These are phyloP conservation scores for Pseudofabraea citricarpa DNA, from an alignment of 2,329 filamentous ascomycete species.

Conservation along the genomic window DNA sequence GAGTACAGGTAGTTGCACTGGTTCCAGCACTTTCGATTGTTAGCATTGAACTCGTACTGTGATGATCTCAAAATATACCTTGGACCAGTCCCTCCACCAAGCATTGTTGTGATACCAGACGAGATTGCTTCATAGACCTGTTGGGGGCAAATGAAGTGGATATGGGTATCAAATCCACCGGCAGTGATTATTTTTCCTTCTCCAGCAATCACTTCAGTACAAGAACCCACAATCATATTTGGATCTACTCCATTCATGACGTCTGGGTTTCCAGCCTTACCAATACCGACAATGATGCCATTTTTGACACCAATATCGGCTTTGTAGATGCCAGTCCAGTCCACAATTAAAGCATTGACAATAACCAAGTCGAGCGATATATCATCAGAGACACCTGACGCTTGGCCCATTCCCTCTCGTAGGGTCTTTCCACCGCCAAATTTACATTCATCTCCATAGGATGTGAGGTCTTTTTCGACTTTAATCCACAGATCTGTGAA, in stretches of 20 bases:
- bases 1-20: constrained; percentile 90
- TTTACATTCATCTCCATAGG: constrained; percentile 88
- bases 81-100: constrained; percentile 90
- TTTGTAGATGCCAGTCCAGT: constrained; percentile 92
- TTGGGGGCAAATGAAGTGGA: constrained; percentile 94
- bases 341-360: constrained; percentile 83
- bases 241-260: constrained; percentile 84
- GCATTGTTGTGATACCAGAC: constrained; percentile 82
- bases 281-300: constrained; percentile 80
- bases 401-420: constrained; percentile 93
- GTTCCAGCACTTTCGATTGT: constrained; percentile 63
- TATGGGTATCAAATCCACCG: constrained; percentile 84
- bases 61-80: constrained; percentile 41
- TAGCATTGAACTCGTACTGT: constrained; percentile 6
- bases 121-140: constrained; percentile 80
- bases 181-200: constrained; percentile 90
- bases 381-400: constrained; percentile 66
- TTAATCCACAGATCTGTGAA: constrained; percentile 85
- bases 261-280: constrained; percentile 96
- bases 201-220: constrained; percentile 87
- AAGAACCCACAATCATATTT: constrained; percentile 76
- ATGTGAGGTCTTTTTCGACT: constrained; percentile 80
- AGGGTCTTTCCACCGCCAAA: constrained; percentile 95
- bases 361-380: constrained; percentile 81
- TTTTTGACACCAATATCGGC: constrained; percentile 92